These are phyloP conservation scores for Parachlorella kessleri DNA, from an alignment of 139 green algal species.

Conservation along the genomic window DNA sequence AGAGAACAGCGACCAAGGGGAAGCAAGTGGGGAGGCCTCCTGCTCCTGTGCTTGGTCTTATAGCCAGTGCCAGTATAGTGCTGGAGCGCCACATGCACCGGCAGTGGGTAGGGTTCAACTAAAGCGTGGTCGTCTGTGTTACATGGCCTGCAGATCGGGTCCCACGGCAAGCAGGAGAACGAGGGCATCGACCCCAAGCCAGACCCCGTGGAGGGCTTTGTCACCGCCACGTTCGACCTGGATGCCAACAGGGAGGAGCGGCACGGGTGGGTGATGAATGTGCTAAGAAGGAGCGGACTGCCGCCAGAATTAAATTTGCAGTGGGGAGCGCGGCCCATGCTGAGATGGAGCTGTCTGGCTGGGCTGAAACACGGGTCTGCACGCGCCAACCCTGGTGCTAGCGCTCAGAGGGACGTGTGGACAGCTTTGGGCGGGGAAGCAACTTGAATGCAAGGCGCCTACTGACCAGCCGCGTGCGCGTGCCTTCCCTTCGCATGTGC, in stretches of 20 bases:
- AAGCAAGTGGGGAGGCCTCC: too few relatives aligned
- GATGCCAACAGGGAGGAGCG: conserved; percentile 46
- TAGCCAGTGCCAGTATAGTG: not conserved
- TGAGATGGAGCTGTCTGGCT: not conserved
- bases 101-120: too few relatives aligned
- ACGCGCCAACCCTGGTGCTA: not conserved
- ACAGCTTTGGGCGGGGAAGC: not conserved
- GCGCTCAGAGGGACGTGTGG: not conserved
- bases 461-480: not conserved
- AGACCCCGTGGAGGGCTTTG: conserved; percentile 60
- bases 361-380: not conserved
- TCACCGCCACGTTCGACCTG: conserved; percentile 70
- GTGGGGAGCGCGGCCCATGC: not conserved
- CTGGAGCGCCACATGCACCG: not conserved
- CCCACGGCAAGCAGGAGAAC: conserved; percentile 9
- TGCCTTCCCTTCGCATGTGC: not conserved
- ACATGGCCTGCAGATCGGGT: conserved; percentile 5
- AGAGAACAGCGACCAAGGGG: too few relatives aligned
- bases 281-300: not conserved
- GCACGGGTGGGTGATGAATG: conserved; percentile 13
- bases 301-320: not conserved
- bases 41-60: not conserved
- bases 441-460: not conserved
- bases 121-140: too few relatives aligned
- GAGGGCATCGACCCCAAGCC: conserved; percentile 43